A percentile compares a stretch with the other conserved stretches of the same genome.
Conservation (phyloP, 495 filamentous ascomycete genomes). For the Durotheca rogersii region DNA sequence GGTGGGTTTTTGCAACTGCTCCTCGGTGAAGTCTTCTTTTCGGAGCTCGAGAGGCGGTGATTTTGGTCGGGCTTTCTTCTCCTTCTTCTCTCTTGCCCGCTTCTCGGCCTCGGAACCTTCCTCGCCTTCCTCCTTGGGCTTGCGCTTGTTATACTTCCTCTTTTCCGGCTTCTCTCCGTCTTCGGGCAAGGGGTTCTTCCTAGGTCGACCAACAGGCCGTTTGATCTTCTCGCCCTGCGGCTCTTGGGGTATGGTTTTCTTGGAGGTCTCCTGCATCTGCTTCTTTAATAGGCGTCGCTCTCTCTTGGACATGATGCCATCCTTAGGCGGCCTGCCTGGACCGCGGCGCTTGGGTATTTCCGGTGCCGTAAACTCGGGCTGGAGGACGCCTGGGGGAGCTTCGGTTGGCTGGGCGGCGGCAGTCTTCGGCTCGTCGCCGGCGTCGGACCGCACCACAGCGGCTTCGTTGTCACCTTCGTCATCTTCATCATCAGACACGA, state of each 20-base stretch:
- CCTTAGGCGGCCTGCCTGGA: constrained; percentile 85
- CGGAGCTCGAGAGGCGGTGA: constrained; percentile 60
- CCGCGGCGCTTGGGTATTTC: constrained; percentile 69
- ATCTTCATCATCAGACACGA: constrained; percentile 29
- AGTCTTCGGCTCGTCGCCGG: constrained; percentile 40
- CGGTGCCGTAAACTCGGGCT: constrained; percentile 33
- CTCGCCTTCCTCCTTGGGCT: constrained; percentile 56
- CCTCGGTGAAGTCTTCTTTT: constrained; percentile 74
- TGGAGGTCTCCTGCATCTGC: constrained; percentile 53
- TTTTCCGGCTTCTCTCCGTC: constrained; percentile 65
- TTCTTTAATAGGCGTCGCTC: constrained; percentile 68
- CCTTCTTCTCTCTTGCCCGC: constrained; percentile 57
- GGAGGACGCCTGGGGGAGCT: constrained; percentile 37
- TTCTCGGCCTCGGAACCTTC: constrained; percentile 49
- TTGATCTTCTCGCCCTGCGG: constrained; percentile 60
- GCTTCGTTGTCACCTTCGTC: constrained; percentile 41
- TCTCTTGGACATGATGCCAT: constrained; percentile 90
- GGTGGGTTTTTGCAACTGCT: constrained; percentile 80
- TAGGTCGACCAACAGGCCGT: constrained; percentile 53
- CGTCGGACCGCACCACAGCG: constrained; percentile 40
- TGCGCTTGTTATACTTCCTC: constrained; percentile 76
- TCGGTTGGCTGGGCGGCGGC: constrained; percentile 42
- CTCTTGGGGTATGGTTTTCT: constrained; percentile 46
- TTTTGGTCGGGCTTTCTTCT: constrained; percentile 58
- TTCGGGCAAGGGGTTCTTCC: constrained; percentile 57